Base-by-base conservation (phyloP, 1,139 yeast species). In the Candida gigantensis region DNA sequence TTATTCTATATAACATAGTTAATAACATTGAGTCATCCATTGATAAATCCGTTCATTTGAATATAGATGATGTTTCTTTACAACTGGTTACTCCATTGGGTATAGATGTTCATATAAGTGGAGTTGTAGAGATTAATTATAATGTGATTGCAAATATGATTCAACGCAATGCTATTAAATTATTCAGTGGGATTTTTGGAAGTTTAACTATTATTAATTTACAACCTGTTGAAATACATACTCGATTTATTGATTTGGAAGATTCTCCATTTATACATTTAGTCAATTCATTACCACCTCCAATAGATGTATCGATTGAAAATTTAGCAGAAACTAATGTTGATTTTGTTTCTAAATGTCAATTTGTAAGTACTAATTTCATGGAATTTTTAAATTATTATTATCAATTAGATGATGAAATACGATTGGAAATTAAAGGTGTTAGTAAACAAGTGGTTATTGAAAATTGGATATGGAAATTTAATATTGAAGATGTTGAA, bases 81-180 rank as follows among this genome's bases (percentile, higher is more conserved):
- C 39, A 51, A 8, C 44, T 50, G 14, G 40, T 64, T 24, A 50
- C 55, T 23, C 52, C 54, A n/a, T 42, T 42, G 16, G 60, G 70
- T 9, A 29, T 57, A 23, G 47, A 52, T 35, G 41, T 55, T 16
- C 62, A 54, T 34, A 52, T 63, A 5, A 36, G 42, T 2, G 68
- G 63, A 0, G 34, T 52, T 1, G 37, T 63, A 3, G 40, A 45
- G 6, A 43, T 62, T n/a, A 46, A 62, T 42, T 65, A 64, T 41
- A 51, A 52, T 32, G 38, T 46, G 3, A 48, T 62, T 19, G 15
- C 39, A 24, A 58, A 54, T 29, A 21, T 37, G 6, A 15, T 60
- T 16, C 56, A 60, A 34, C 44, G 56, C 13, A 42, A 42, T 24
- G 41, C 57, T 5, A 37, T 60, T 20, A 52, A 53, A 28, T 23